These are phyloP conservation scores for Pulveroboletus frians DNA, from an alignment of 768 basidiomycete genomes.

Conservation along the genomic window DNA sequence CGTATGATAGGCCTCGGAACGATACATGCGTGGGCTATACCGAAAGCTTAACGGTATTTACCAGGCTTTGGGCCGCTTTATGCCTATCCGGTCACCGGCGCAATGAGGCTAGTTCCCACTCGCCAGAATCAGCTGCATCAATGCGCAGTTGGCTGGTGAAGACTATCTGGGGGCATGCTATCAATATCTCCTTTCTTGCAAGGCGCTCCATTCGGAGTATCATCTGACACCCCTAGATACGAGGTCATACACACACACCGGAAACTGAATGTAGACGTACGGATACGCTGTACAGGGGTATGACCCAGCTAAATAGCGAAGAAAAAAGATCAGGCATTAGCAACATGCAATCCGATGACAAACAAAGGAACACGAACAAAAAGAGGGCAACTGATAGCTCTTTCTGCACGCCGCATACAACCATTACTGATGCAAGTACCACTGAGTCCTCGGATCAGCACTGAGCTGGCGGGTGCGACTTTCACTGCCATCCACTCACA, in stretches of 20 bases:
- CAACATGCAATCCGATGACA: neutral
- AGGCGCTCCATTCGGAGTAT: constrained; percentile 21
- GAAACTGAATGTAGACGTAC: constrained; percentile 3
- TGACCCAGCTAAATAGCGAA: constrained; percentile 12
- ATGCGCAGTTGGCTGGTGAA: constrained; percentile 15
- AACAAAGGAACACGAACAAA: constrained; percentile 2
- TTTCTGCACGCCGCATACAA: neutral
- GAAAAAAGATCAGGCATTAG: neutral
- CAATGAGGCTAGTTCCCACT: neutral
- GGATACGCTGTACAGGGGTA: constrained; percentile 5
- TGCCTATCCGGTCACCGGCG: neutral
- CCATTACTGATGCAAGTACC: neutral
- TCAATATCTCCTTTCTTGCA: neutral
- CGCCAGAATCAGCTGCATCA: neutral
- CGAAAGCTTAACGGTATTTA: neutral
- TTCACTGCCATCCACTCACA: constrained; percentile 4
- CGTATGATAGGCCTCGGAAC: too few relatives aligned
- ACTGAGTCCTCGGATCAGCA: constrained; percentile 3
- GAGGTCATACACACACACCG: neutral
- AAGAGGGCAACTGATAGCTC: neutral
- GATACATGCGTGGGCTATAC: neutral
- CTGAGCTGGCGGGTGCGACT: neutral
- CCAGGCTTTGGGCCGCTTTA: neutral
- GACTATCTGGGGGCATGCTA: neutral
- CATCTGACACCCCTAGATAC: constrained; percentile 22